A percentile compares a stretch with the other conserved stretches of the same genome.
phyloP scores from a whole-genome alignment of 2,329 filamentous ascomycete genomes.

The Teratosphaeria nubilosa region DNA sequence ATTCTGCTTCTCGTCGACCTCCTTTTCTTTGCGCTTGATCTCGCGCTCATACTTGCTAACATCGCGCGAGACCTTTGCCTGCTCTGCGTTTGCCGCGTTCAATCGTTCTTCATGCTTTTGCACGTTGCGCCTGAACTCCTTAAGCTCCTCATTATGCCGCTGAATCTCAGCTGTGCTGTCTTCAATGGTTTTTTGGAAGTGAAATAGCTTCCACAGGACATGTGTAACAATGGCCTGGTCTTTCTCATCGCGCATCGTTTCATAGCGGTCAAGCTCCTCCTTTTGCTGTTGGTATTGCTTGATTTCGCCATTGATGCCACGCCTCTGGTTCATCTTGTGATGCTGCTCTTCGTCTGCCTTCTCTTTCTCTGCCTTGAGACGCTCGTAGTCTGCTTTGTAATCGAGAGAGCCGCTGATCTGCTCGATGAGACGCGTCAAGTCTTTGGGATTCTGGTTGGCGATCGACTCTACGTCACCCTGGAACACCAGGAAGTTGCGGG shows the following conservation, averaged over 20 bases:
- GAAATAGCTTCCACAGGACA: constrained; percentile 92
- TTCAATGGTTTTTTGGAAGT: constrained; percentile 88
- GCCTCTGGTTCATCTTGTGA: constrained; percentile 76
- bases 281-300: constrained; percentile 97
- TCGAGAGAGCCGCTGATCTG: constrained; percentile 96
- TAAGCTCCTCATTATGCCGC: constrained; percentile 87
- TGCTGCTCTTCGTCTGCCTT: constrained; percentile 80
- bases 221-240: constrained; percentile 88
- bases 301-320: constrained; percentile 94
- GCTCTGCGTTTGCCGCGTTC: constrained; percentile 73
- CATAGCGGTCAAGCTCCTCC: constrained; percentile 85
- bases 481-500: constrained; percentile 94
- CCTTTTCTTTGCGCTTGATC: constrained; percentile 77
- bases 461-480: constrained; percentile 97
- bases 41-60: constrained; percentile 72
- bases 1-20: constrained; percentile 78
- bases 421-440: constrained; percentile 87
- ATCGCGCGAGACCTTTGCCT: constrained; percentile 64
- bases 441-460: constrained; percentile 86
- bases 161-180: constrained; percentile 84
- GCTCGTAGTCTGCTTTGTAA: constrained; percentile 88
- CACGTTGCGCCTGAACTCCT: constrained; percentile 80
- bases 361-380: constrained; percentile 74
- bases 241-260: constrained; percentile 78
- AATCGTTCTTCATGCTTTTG: constrained; percentile 73